phyloP scores from a whole-genome alignment of 495 filamentous ascomycete genomes.

The Penicillium pancosmium region DNA sequence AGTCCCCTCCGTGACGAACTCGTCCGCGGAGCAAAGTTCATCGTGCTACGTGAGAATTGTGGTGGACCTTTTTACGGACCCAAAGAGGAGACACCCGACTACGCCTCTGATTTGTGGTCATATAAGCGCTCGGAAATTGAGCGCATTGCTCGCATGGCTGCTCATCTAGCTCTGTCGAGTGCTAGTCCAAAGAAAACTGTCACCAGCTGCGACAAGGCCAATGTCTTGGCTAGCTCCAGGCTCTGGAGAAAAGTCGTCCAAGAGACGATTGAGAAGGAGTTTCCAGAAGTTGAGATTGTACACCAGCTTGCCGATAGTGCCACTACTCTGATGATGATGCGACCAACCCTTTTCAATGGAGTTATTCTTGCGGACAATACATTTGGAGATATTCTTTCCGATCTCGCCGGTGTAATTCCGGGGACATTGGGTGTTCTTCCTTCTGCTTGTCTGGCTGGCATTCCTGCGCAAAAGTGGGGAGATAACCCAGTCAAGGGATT shows the following conservation, averaged over 20 bases:
- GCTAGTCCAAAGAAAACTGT: slow-evolving; percentile 80
- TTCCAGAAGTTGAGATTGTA: slow-evolving; percentile 79
- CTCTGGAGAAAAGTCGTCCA: slow-evolving; percentile 75
- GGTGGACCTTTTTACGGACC: background rate
- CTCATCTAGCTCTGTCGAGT: slow-evolving; percentile 82
- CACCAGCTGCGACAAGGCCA: slow-evolving; percentile 85
- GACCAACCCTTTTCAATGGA: slow-evolving; percentile 81
- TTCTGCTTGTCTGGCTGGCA: slow-evolving; percentile 84
- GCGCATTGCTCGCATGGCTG: slow-evolving; percentile 79
- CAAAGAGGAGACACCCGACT: background rate
- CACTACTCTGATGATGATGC: slow-evolving; percentile 54
- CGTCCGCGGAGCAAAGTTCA: slow-evolving; percentile 65
- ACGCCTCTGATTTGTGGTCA: slow-evolving; percentile 53
- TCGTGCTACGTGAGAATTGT: slow-evolving; percentile 91
- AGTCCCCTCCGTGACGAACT: slow-evolving; percentile 74
- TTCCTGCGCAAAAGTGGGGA: slow-evolving; percentile 50
- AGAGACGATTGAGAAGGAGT: slow-evolving; percentile 70
- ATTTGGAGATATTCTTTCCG: slow-evolving; percentile 88
- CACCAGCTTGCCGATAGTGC: slow-evolving; percentile 60
- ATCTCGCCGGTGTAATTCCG: slow-evolving; percentile 89
- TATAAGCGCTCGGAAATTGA: slow-evolving; percentile 87
- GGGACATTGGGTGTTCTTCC: slow-evolving; percentile 85
- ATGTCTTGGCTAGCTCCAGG: slow-evolving; percentile 93
- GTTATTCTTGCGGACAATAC: slow-evolving; percentile 91
- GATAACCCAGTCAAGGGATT: slow-evolving; percentile 54